Evolutionary conservation across 2,329 filamentous ascomycete species (phyloP), one percentile per base, ranked within the genome.

Genomic region (Pseudocercospora cruenta): DNA sequence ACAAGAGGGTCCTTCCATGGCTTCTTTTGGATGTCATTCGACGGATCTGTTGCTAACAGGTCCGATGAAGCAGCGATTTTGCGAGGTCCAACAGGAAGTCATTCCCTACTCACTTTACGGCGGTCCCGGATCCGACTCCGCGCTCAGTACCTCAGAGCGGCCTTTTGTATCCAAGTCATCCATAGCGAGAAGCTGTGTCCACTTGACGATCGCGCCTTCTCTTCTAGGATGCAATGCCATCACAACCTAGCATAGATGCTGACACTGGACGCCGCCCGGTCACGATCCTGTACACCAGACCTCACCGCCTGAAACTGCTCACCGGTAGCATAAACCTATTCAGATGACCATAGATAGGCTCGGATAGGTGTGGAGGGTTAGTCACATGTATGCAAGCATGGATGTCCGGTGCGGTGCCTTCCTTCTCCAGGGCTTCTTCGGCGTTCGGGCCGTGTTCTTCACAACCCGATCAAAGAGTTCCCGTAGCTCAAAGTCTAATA

Each of bases 401-500:
- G 49, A 14, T 53, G 47, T 53, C 21, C 14, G 16, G 24, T 31
- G 24, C 24, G 24, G 26, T 55, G 22, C 51, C 26, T 55, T 33
- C 24, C 22, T 28, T 55, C 51, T 31, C 26, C 51, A 26, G 4
- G 16, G 51, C 51, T n/a, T 22, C 24, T 16, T 33, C 51, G 51
- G 51, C 51, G 51, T 31, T 55, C 51, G 51, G 51, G 22, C 51
- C 51, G 51, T 55, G 26, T 55, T 55, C 51, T 55, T 26, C 51
- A 31, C 51, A 55, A 8, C n/a, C 51, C 51, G 51, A 55, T 31
- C 51, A 55, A 55, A 55, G 51, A 55, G 10, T 55, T 55, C 16
- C 39, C 51, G 22, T 55, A 55, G 51, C 24, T 55, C 22, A 55
- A 53, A 66, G 55, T 60, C 60, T 66, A 62, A 58, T 58, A 22